These are phyloP conservation scores for Juncus effusus DNA, from an alignment of 176 grass and related monocot genomes.

Conservation along the genomic window DNA sequence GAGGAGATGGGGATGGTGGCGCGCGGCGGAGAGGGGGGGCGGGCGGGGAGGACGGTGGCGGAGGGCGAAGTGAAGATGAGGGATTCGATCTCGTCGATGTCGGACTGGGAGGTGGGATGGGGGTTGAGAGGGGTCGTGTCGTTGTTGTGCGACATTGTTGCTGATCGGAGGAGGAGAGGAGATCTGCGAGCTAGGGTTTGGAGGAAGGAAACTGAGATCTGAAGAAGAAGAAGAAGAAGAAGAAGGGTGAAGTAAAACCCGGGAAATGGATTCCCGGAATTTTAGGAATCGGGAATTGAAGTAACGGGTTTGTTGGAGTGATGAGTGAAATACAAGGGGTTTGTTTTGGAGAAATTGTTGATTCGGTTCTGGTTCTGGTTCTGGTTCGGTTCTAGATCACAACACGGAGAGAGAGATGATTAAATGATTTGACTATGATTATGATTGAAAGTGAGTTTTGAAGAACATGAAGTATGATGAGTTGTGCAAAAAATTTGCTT, in stretches of 20 bases:
- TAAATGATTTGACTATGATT: too few relatives aligned
- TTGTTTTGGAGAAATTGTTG: too few relatives aligned
- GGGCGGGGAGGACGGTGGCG: slow-evolving; percentile 70
- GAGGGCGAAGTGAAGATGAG: slow-evolving; percentile 74
- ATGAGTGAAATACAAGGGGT: too few relatives aligned
- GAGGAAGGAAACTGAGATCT: slow-evolving; percentile 8
- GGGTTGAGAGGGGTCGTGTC: slow-evolving; percentile 94
- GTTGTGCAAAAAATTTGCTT: too few relatives aligned
- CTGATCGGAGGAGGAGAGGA: neutral
- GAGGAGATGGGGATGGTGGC: slow-evolving; percentile 80
- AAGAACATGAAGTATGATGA: too few relatives aligned
- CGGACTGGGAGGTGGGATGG: slow-evolving; percentile 90
- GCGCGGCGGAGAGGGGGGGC: slow-evolving; percentile 65
- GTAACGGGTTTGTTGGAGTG: neutral
- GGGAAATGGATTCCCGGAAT: too few relatives aligned
- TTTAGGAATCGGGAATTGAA: too few relatives aligned
- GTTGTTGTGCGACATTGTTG: slow-evolving; percentile 58
- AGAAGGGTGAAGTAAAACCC: neutral
- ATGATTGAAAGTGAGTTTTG: too few relatives aligned
- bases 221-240: neutral
- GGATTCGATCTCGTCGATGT: slow-evolving; percentile 99
- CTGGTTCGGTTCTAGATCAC: too few relatives aligned
- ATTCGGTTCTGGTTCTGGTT: too few relatives aligned
- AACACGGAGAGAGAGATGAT: too few relatives aligned
- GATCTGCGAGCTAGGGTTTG: slow-evolving; percentile 33